Conservation (phyloP, 1,284 basidiomycete genomes). For the Fomitopsis pinicola region DNA sequence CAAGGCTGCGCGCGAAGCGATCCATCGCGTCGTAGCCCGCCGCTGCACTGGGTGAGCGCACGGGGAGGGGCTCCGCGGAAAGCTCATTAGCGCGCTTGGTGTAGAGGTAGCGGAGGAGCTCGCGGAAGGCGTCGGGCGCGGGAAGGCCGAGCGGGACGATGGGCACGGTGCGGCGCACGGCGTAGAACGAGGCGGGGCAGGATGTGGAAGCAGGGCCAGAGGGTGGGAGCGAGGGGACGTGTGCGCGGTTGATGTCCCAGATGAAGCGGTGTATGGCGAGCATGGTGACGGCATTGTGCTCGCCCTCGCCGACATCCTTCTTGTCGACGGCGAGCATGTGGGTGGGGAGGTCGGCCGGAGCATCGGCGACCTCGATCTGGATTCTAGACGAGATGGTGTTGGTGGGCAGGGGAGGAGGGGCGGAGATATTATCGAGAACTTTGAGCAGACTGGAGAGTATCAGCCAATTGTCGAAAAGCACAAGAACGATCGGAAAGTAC, state of each 20-base stretch:
- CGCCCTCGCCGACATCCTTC: slow-evolving; percentile 14
- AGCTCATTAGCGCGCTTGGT: slow-evolving; percentile 47
- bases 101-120: slow-evolving; percentile 61
- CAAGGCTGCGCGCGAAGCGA: slow-evolving; percentile 27
- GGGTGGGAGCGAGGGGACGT: slow-evolving; percentile 34
- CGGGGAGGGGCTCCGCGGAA: slow-evolving; percentile 48
- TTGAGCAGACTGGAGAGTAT: slow-evolving; percentile 3
- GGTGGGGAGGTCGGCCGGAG: slow-evolving; percentile 38
- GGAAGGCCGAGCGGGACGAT: slow-evolving; percentile 62
- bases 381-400: slow-evolving; percentile 20
- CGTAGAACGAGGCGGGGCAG: slow-evolving; percentile 32
- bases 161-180: slow-evolving; percentile 42
- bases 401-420: slow-evolving; percentile 3
- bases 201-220: slow-evolving; percentile 12
- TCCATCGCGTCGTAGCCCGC: slow-evolving; percentile 12
- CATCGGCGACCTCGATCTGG: slow-evolving; percentile 21
- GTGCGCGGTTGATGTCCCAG: slow-evolving; percentile 46
- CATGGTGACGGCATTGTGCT: slow-evolving; percentile 39
- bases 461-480: background rate
- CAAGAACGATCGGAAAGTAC: slow-evolving; percentile 10
- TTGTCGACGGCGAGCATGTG: slow-evolving; percentile 51
- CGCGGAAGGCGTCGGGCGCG: slow-evolving; percentile 55
- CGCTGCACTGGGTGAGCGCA: slow-evolving; percentile 28
- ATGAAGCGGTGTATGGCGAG: slow-evolving; percentile 52
- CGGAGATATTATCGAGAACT: slow-evolving; percentile 10